Evolutionary conservation across 2,329 filamentous ascomycete species (phyloP).

Genomic region (Achaetomium macrosporum): DNA sequence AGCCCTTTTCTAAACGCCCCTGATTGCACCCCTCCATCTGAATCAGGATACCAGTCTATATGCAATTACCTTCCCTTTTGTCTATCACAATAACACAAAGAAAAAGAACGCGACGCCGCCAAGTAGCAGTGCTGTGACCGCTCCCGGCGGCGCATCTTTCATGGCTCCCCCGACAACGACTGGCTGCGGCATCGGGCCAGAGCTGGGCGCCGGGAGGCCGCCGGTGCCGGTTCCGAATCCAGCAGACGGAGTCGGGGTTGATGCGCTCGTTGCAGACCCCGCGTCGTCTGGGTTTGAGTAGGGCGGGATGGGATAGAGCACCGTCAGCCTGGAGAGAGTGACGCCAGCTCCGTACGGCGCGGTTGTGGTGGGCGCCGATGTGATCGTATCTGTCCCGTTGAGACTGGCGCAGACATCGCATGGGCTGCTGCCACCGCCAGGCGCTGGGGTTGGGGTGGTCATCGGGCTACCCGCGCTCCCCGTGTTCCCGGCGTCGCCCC

Average conservation of each 20-base stretch:
- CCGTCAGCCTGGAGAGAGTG: constrained; percentile 13
- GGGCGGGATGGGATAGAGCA: constrained; percentile 12
- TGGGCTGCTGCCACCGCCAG: not conserved
- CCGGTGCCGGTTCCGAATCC: not conserved
- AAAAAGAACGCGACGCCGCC: constrained; percentile 6
- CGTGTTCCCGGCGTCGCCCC: no score
- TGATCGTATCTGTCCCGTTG: constrained; percentile 6
- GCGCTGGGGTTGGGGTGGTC: no score
- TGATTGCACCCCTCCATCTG: not conserved
- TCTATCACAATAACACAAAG: constrained; percentile 17
- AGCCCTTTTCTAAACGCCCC: constrained; percentile 1
- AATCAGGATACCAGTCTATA: no score
- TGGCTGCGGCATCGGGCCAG: not conserved
- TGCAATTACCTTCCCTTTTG: not conserved
- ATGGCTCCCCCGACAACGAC: constrained; percentile 3
- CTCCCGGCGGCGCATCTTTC: constrained; percentile 4
- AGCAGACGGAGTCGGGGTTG: not conserved
- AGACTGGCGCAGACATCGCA: not conserved
- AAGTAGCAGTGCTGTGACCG: constrained; percentile 7
- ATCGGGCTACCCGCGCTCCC: no score
- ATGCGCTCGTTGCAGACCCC: not conserved
- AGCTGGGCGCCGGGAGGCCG: not conserved
- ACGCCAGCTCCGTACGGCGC: constrained; percentile 2
- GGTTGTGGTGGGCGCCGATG: constrained; percentile 4
- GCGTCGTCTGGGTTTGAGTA: constrained; percentile 1